phyloP scores from a whole-genome alignment of 108 stramenopile genomes.

The Mayamaea pseudoterrestris region DNA sequence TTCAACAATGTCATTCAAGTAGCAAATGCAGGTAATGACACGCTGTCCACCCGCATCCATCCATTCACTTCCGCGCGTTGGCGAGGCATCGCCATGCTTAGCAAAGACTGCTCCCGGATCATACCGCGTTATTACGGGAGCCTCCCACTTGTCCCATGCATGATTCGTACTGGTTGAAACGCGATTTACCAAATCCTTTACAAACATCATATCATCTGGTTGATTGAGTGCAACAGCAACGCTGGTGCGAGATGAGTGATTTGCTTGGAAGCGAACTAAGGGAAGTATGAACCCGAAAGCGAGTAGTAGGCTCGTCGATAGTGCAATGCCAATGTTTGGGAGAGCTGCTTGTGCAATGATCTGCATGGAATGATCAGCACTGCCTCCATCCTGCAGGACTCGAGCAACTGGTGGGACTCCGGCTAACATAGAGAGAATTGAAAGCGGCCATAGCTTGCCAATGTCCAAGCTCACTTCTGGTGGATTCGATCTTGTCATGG shows the following conservation, averaged over 20 bases:
- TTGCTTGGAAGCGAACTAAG: constrained; percentile 13
- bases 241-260: constrained; percentile 23
- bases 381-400: too few species aligned
- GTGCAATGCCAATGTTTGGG: constrained; percentile 11
- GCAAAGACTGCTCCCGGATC: constrained; percentile 31
- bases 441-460: constrained; percentile 30
- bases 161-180: constrained; percentile 13
- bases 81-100: constrained; percentile 32
- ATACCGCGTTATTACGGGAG: constrained; percentile 36
- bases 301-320: neutral
- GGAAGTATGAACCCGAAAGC: constrained; percentile 14
- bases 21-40: constrained; percentile 31
- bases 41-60: constrained; percentile 30
- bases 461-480: constrained; percentile 25
- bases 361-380: neutral
- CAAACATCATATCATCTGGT: constrained; percentile 13
- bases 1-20: constrained; percentile 15
- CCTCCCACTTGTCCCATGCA: constrained; percentile 28
- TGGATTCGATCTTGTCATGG: constrained; percentile 34
- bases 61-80: constrained; percentile 33
- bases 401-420: constrained; percentile 23
- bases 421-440: constrained; percentile 21
- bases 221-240: constrained; percentile 29
- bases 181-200: constrained; percentile 16
- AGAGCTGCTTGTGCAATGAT: constrained; percentile 3